phyloP scores from a whole-genome alignment of 805 yeast genomes.

The Candida glaebosa region DNA sequence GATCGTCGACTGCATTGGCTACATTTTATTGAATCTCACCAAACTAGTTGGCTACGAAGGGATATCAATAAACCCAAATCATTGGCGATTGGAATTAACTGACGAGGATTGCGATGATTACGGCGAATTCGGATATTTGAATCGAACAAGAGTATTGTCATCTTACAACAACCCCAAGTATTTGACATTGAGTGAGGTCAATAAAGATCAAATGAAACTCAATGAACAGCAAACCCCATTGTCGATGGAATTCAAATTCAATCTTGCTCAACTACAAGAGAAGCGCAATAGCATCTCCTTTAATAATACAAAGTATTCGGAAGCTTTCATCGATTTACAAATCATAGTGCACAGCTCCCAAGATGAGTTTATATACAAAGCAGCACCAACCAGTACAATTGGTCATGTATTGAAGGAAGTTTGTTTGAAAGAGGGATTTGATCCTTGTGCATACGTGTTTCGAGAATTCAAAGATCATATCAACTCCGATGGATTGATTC shows the following conservation, averaged over 20 bases:
- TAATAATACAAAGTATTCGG: neutral
- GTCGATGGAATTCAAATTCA: conserved; percentile 38
- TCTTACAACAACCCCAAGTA: conserved; percentile 77
- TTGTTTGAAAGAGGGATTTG: conserved; percentile 27
- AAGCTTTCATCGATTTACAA: conserved; percentile 6
- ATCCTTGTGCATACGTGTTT: conserved; percentile 23
- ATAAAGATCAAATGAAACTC: conserved; percentile 40
- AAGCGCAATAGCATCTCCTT: conserved; percentile 10
- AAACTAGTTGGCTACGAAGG: conserved; percentile 13
- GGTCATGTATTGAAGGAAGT: conserved; percentile 23
- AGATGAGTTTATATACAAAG: neutral
- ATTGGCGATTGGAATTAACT: conserved; percentile 74
- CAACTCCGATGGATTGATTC: neutral
- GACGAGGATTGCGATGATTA: conserved; percentile 94
- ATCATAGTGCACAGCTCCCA: conserved; percentile 4
- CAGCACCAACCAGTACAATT: conserved; percentile 12
- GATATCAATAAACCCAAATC: conserved; percentile 48
- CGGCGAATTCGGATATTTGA: conserved; percentile 88
- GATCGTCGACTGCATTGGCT: conserved; percentile 41
- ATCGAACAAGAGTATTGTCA: conserved; percentile 58
- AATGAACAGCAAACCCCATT: conserved; percentile 57
- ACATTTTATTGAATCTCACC: conserved; percentile 26
- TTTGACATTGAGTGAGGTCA: conserved; percentile 67
- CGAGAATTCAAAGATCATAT: conserved; percentile 4
- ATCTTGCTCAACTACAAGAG: conserved; percentile 14